These are phyloP conservation scores for Ambrosia artemisiifolia DNA, from an alignment of 129 eudicot species.

Conservation along the genomic window DNA sequence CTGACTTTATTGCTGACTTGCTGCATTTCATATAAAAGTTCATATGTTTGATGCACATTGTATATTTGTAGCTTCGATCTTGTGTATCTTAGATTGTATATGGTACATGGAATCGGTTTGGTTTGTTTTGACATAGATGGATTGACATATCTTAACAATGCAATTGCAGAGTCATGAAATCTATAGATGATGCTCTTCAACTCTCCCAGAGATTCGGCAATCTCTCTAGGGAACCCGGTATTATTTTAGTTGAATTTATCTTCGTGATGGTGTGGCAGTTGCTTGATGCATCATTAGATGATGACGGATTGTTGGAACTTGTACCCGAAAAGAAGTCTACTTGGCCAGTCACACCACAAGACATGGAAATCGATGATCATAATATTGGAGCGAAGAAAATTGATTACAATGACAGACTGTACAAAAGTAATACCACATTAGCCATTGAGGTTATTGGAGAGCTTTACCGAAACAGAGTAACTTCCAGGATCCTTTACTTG, in stretches of 20 bases:
- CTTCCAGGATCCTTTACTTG: constrained; percentile 71
- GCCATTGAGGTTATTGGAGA: constrained; percentile 76
- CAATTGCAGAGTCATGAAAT: constrained; percentile 79
- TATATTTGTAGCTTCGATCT: not conserved
- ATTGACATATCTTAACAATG: constrained; percentile 20
- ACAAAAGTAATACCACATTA: constrained; percentile 56
- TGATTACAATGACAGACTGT: constrained; percentile 54
- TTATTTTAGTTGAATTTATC: constrained; percentile 63
- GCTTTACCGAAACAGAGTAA: constrained; percentile 51
- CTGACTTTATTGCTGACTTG: not conserved
- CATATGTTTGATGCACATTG: constrained; percentile 3
- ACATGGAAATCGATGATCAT: constrained; percentile 72
- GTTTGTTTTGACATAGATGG: not conserved
- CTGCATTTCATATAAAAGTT: not conserved
- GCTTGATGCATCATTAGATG: constrained; percentile 91
- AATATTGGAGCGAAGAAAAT: constrained; percentile 50
- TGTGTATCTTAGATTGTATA: not conserved
- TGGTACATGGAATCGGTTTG: not conserved
- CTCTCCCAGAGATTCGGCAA: constrained; percentile 63
- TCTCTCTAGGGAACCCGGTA: constrained; percentile 68
- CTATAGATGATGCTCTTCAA: constrained; percentile 61
- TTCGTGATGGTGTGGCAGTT: constrained; percentile 77
- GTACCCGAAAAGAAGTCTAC: constrained; percentile 65
- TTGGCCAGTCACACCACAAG: constrained; percentile 60
- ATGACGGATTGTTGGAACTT: constrained; percentile 81